Evolutionary conservation across 176 grass and related monocot species (phyloP).

Genomic region (Triticum monococcum): DNA sequence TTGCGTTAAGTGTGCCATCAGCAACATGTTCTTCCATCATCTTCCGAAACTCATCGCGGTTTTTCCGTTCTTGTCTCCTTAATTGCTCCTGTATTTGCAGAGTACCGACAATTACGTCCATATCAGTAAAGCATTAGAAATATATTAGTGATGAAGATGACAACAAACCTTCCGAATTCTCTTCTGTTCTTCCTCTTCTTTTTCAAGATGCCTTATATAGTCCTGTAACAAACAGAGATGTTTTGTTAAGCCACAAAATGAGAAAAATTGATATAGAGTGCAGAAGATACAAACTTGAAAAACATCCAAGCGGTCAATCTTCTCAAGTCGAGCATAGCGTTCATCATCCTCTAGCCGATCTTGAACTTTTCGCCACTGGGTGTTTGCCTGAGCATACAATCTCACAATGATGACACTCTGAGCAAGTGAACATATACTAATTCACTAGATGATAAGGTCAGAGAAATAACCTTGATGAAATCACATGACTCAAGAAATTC

Average conservation of each 20-base stretch:
- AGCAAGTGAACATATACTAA: background rate
- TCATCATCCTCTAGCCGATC: constrained; percentile 92
- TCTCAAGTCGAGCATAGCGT: constrained; percentile 79
- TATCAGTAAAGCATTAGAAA: background rate
- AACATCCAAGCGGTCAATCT: constrained; percentile 79
- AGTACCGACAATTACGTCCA: background rate
- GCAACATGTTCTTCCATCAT: constrained; percentile 85
- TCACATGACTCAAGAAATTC: constrained; percentile 94
- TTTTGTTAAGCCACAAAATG: constrained; percentile 20
- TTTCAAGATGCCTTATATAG: constrained; percentile 25
- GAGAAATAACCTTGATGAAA: constrained; percentile 83
- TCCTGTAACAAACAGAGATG: constrained; percentile 61
- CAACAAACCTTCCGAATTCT: constrained; percentile 69
- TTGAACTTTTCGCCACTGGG: constrained; percentile 94
- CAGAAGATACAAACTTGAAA: constrained; percentile 75
- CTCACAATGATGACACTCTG: background rate
- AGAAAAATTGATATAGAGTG: background rate
- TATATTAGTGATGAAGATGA: constrained; percentile 6
- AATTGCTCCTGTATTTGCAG: constrained; percentile 53
- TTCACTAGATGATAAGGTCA: constrained; percentile 15
- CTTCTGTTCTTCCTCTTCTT: constrained; percentile 53
- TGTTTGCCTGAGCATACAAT: constrained; percentile 49
- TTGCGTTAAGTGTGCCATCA: constrained; percentile 73
- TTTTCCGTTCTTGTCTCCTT: constrained; percentile 83
- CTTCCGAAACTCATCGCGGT: constrained; percentile 83